These are phyloP conservation scores for Candida ipomoeae DNA, from an alignment of 805 yeast species.

Conservation along the genomic window DNA sequence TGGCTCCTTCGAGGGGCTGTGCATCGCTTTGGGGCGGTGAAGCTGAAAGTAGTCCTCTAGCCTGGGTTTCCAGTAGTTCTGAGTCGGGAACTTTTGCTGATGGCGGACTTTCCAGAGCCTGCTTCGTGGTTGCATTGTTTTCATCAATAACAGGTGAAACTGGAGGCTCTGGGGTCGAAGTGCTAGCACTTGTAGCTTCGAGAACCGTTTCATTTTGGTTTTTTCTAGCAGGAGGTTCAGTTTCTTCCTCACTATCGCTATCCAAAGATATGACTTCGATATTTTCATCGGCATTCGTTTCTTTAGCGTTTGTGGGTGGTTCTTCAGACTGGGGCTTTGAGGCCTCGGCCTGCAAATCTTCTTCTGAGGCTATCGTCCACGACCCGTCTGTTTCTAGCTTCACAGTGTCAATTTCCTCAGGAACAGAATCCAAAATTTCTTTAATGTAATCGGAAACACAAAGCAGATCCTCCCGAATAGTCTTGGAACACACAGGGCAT, in stretches of 20 bases:
- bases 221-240: background rate
- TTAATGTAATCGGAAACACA: conserved; percentile 70
- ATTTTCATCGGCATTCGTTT: conserved; percentile 15
- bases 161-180: background rate
- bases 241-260: conserved; percentile 45
- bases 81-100: background rate
- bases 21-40: background rate
- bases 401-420: conserved; percentile 58
- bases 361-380: conserved; percentile 47
- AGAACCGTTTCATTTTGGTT: background rate
- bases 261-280: conserved; percentile 48
- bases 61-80: background rate
- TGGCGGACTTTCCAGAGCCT: background rate
- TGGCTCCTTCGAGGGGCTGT: background rate
- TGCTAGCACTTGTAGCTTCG: background rate
- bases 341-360: conserved; percentile 8
- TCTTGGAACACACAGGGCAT: conserved; percentile 75
- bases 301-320: background rate
- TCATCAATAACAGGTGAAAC: background rate
- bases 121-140: background rate
- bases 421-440: conserved; percentile 54
- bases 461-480: conserved; percentile 51
- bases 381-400: conserved; percentile 67
- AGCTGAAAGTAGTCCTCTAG: background rate
- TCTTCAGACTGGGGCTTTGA: background rate